Base-by-base conservation (phyloP, 2,329 filamentous ascomycete genomes). In the Penicillium verrucosum region DNA sequence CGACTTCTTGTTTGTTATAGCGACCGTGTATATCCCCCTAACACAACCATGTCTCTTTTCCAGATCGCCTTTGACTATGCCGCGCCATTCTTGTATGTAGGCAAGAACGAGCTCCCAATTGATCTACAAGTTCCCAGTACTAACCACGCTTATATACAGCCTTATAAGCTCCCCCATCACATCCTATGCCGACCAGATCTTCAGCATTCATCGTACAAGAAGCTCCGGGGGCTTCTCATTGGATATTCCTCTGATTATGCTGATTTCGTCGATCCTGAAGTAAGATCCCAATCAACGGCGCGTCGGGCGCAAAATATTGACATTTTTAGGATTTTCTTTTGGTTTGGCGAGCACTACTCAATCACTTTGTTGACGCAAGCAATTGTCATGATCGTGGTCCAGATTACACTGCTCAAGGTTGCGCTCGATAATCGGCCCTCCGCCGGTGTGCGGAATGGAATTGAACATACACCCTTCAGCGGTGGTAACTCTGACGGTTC, bases 171-270 rank as follows among this genome's bases (percentile, higher is more conserved):
- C 84, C 8, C 85, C 85, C 9, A 73, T 88, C 57, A 87, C 84
- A 48, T 85, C 82, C 63, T 88, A 88, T 75, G 80, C 83, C 59
- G 85, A 88, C 71, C 85, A 88, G 68, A 87, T 87, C 68, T 79
- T 84, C 70, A 83, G 81, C 63, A 87, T 87, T 67, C 81, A 86
- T 73, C 80, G 80, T 62, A 80, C 74, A 56, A 80, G 82, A 64
- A 83, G 77, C 55, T 86, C 84, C 4, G 81, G 81, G 34, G 85
- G 85, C 32, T 88, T 88, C 73, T 87, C 84, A 16, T 75, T 88
- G 63, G 85, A 88, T 66, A 86, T 87, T 37, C 85, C 85, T 16
- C 72, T 87, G 65, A 87, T 87, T 62, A 87, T 87, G 85, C 81
- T 87, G 18, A 77, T 85, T 55, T 81, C 85, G 34, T 86, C 83